Evolutionary conservation across 169 alveolate genomes (phyloP), one percentile per base, ranked within the genome.

Genomic region (Amoebophrya sp.): DNA sequence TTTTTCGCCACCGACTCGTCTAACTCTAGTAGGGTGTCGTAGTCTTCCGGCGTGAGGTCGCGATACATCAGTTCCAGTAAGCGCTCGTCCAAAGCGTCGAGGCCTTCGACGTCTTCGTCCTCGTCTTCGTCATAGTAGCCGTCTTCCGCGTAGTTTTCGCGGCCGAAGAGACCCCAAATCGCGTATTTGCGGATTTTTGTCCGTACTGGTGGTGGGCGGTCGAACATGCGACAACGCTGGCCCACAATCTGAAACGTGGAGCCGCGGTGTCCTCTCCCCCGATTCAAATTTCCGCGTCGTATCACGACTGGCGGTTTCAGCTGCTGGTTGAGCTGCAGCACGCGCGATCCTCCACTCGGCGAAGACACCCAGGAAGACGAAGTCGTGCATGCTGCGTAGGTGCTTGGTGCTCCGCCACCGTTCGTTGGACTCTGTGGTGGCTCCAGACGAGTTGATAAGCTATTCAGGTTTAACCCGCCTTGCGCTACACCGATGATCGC

Each of bases 1-100:
- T 65, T 65, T 36, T 65, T 65, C 33, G 12, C 36, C 38, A 26
- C n/a, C 38, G 83, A 1, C 36, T 65, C 83, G 83, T 65, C 83
- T 6, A 65, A 36, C 33, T 65, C 83, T 6, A 65, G 83, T 18
- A 65, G 83, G 33, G 83, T 65, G 83, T 65, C 83, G 83, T 65
- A 65, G 83, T 65, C 83, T 18, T 65, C 83, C 83, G 83, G 83
- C 83, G 83, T 65, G 83, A 65, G 18, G 83, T 65, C 83, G 36
- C 83, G 83, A 26, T 65, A 65, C 83, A 65, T 65, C 83, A 65
- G n/a, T 18, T 65, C 83, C 33, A 65, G 12, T 36, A 65, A 18
- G 39, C 83, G 83, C 83, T 65, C 83, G 83, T 65, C 83, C 83
- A 65, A 36, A 29, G 83, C 83, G 83, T 65, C 83, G 39, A 65